Percentiles rank a stretch among this genome's conserved stretches.
Evolutionary conservation across 371 early-diverging fungal genomes (phyloP).

Genomic region (Thermomucor indicae-seudaticae): DNA sequence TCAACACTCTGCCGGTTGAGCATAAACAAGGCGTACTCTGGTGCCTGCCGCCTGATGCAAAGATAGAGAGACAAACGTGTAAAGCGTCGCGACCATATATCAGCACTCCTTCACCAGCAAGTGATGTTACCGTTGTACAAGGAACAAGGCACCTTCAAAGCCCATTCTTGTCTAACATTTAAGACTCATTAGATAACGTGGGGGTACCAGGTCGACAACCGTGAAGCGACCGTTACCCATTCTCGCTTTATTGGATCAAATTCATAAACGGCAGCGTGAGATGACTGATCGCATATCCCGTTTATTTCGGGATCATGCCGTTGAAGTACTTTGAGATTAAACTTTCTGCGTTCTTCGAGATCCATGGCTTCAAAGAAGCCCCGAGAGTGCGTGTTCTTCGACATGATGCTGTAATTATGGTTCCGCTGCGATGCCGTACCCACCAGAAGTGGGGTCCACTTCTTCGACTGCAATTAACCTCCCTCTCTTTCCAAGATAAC

Average conservation of each 20-base stretch:
- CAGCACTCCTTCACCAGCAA: neutral
- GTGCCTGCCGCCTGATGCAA: slow-evolving; percentile 30
- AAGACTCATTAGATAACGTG: neutral
- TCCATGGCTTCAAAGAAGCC: slow-evolving; percentile 41
- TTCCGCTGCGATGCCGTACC: no score
- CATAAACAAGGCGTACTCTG: slow-evolving; percentile 59
- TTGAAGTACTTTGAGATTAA: slow-evolving; percentile 69
- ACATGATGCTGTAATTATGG: no score
- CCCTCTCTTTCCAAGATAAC: neutral
- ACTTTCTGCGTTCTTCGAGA: slow-evolving; percentile 51
- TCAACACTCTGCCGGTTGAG: slow-evolving; percentile 69
- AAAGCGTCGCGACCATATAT: neutral
- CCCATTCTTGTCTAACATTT: slow-evolving; percentile 61
- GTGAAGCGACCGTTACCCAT: slow-evolving; percentile 63
- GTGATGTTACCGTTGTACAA: slow-evolving; percentile 41
- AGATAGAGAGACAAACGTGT: neutral
- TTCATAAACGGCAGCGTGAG: slow-evolving; percentile 78
- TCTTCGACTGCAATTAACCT: no score
- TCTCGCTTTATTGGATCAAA: slow-evolving; percentile 57
- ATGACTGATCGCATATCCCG: slow-evolving; percentile 67
- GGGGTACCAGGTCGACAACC: neutral
- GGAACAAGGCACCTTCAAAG: slow-evolving; percentile 65
- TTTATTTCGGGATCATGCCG: slow-evolving; percentile 66
- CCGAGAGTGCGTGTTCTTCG: no score
- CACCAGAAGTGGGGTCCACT: no score